These are phyloP conservation scores for Notholithocarpus densiflorus DNA, from an alignment of 306 rosid species.

Conservation along the genomic window DNA sequence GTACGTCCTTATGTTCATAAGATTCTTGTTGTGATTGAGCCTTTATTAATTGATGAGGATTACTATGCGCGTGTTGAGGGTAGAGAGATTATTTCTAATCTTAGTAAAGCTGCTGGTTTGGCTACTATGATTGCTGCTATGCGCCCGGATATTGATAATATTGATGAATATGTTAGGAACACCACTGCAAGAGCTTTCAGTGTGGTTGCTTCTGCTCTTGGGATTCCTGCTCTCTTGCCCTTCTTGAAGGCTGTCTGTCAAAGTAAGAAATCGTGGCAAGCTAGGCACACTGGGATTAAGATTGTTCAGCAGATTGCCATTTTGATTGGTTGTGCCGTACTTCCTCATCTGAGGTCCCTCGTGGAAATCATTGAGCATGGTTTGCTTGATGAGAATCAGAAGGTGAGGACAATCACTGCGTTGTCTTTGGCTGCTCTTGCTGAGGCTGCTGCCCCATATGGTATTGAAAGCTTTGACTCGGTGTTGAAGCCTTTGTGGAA, in stretches of 20 bases:
- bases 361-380: slow-evolving; percentile 94
- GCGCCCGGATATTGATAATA: slow-evolving; percentile 98
- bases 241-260: slow-evolving; percentile 96
- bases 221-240: slow-evolving; percentile 89
- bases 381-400: slow-evolving; percentile 88
- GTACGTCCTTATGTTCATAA: slow-evolving; percentile 96
- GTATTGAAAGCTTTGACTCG: slow-evolving; percentile 95
- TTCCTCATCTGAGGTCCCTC: slow-evolving; percentile 84
- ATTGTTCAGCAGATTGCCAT: slow-evolving; percentile 98
- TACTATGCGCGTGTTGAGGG: slow-evolving; percentile 97
- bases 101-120: slow-evolving; percentile 97
- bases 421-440: slow-evolving; percentile 95
- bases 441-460: slow-evolving; percentile 96
- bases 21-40: slow-evolving; percentile 96
- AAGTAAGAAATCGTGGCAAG: slow-evolving; percentile 98
- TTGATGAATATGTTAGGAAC: slow-evolving; percentile 89
- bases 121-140: slow-evolving; percentile 99
- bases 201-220: slow-evolving; percentile 95
- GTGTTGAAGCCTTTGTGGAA: slow-evolving; percentile 92
- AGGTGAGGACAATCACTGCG: slow-evolving; percentile 92
- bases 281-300: slow-evolving; percentile 93
- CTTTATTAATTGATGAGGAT: slow-evolving; percentile 91
- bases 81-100: slow-evolving; percentile 90
- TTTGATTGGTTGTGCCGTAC: slow-evolving; percentile 90
- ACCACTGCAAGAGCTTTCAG: slow-evolving; percentile 96